Evolutionary conservation across 805 yeast genomes (phyloP).

Genomic region (Komagataella mondaviorum): DNA sequence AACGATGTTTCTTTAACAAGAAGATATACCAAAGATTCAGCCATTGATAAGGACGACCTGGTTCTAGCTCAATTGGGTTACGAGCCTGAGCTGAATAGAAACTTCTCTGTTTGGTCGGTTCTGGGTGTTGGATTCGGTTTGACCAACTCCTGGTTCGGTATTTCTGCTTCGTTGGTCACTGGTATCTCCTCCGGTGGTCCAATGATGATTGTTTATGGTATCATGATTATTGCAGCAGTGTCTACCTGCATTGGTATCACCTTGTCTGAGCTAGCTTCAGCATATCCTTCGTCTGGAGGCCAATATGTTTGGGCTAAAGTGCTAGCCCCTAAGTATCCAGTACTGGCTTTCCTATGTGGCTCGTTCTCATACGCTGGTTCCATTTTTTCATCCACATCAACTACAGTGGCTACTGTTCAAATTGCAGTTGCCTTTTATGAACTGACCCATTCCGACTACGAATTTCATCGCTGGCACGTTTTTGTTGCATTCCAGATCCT

Average conservation of each 20-base stretch:
- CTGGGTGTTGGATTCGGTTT: constrained; percentile 48
- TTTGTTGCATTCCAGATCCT: constrained; percentile 34
- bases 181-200: constrained; percentile 51
- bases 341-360: constrained; percentile 47
- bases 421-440: constrained; percentile 36
- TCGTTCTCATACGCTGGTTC: constrained; percentile 50
- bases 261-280: constrained; percentile 37
- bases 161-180: constrained; percentile 38
- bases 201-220: constrained; percentile 40
- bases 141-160: constrained; percentile 51
- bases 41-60: background rate
- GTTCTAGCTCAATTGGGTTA: constrained; percentile 2
- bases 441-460: constrained; percentile 16
- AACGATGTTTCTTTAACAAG: background rate
- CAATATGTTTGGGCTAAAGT: constrained; percentile 47
- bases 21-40: background rate
- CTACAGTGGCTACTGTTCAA: constrained; percentile 38
- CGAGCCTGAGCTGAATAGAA: constrained; percentile 18
- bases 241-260: constrained; percentile 35
- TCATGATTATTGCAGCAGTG: constrained; percentile 32
- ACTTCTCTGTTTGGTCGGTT: constrained; percentile 30
- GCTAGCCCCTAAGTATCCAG: constrained; percentile 33
- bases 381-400: constrained; percentile 48
- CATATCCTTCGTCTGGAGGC: constrained; percentile 46
- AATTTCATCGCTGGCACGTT: constrained; percentile 36